Conservation (phyloP, 1,284 basidiomycete species). For the Xerocomus minutiporus region DNA sequence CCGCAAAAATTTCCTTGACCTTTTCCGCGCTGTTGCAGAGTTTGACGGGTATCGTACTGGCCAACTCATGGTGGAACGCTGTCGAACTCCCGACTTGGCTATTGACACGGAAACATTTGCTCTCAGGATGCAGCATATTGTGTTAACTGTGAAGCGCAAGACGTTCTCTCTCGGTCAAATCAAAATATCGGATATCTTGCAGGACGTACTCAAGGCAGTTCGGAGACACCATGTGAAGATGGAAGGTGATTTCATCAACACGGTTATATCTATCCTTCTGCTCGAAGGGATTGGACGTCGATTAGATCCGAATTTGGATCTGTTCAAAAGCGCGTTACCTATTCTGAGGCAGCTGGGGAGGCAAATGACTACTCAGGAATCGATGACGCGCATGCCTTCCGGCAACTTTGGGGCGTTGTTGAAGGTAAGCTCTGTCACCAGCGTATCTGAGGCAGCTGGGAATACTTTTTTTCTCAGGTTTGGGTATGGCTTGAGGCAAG, state of each 20-base stretch:
- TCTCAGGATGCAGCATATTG: slow-evolving; percentile 94
- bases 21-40: slow-evolving; percentile 92
- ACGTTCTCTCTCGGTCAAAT: slow-evolving; percentile 96
- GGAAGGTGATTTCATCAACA: slow-evolving; percentile 98
- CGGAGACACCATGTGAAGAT: slow-evolving; percentile 95
- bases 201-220: slow-evolving; percentile 85
- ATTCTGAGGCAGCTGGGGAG: slow-evolving; percentile 85
- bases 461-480: slow-evolving; percentile 42
- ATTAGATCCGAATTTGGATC: slow-evolving; percentile 87
- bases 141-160: slow-evolving; percentile 90
- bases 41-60: slow-evolving; percentile 97
- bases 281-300: slow-evolving; percentile 96
- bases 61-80: slow-evolving; percentile 94
- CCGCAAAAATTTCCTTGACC: slow-evolving; percentile 90
- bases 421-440: slow-evolving; percentile 52
- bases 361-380: slow-evolving; percentile 80
- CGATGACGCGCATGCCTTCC: slow-evolving; percentile 57
- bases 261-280: slow-evolving; percentile 89
- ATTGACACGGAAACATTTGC: slow-evolving; percentile 94
- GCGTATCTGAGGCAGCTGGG: slow-evolving; percentile 1
- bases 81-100: slow-evolving; percentile 87
- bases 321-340: slow-evolving; percentile 90
- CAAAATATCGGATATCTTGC: slow-evolving; percentile 91
- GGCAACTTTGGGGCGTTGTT: slow-evolving; percentile 78
- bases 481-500: slow-evolving; percentile 92